Evolutionary conservation across 2,329 filamentous ascomycete species (phyloP).

Genomic region (Hypoxylon sp.): DNA sequence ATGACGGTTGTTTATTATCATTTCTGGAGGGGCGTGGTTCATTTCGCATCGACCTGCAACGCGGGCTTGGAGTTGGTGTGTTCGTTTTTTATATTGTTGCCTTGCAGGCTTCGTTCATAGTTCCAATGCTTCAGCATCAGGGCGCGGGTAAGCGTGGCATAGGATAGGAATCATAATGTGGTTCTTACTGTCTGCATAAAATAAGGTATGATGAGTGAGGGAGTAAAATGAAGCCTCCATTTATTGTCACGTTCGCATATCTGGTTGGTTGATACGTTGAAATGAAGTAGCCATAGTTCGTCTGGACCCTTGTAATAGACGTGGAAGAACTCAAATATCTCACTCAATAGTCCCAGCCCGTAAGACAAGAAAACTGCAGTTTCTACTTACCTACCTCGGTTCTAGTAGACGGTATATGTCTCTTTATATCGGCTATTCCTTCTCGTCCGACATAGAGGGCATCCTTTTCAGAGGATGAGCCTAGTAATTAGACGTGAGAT

Average conservation of each 20-base stretch:
- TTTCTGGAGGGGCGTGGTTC: not conserved
- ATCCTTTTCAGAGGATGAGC: not conserved
- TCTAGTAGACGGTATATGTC: not conserved
- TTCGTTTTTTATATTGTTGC: not conserved
- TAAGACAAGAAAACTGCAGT: not conserved
- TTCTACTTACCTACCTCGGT: not conserved
- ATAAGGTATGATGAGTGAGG: not conserved
- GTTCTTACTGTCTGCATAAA: not conserved
- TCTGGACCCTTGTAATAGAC: not conserved
- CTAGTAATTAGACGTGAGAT: not conserved
- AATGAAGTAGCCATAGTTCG: not conserved
- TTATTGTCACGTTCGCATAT: not conserved
- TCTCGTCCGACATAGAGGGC: not conserved
- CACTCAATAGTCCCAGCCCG: not conserved
- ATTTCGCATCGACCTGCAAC: slow-evolving; percentile 3
- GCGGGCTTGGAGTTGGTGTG: slow-evolving; percentile 4
- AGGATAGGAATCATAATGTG: slow-evolving; percentile 2
- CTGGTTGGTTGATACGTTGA: not conserved
- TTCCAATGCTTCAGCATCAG: not conserved
- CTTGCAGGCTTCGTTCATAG: not conserved
- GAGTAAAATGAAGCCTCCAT: not conserved
- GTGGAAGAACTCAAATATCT: not conserved
- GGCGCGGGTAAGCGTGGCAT: not conserved
- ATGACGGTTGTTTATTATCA: not conserved
- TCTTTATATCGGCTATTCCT: not conserved